phyloP scores from a whole-genome alignment of 352 stramenopile species.

The Phytophthora litchii region DNA sequence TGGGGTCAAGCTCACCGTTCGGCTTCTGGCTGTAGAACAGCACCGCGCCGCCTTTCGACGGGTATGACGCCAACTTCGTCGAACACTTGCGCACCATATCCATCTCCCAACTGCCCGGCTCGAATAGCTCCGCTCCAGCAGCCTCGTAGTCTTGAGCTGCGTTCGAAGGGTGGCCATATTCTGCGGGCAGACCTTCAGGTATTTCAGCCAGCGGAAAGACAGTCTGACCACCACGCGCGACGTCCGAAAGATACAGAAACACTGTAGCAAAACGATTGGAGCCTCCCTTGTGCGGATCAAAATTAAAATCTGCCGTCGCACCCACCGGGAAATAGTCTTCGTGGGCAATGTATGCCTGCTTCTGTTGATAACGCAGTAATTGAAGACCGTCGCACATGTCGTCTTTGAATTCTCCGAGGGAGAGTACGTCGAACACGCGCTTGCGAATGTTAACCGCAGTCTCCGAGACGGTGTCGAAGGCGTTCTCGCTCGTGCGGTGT shows the following conservation, averaged over 20 bases:
- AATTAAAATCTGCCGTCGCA: conserved; percentile 69
- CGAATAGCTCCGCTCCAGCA: conserved; percentile 61
- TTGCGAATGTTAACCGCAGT: conserved; percentile 76
- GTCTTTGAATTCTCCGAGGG: conserved; percentile 90
- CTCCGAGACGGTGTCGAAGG: conserved; percentile 86
- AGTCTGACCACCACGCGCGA: conserved; percentile 79
- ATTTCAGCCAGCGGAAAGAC: conserved; percentile 82
- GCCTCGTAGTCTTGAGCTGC: conserved; percentile 46
- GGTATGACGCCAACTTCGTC: conserved; percentile 79
- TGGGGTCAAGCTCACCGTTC: conserved; percentile 91
- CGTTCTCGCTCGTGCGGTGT: conserved; percentile 87
- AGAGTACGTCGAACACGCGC: conserved; percentile 91
- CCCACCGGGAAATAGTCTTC: conserved; percentile 91
- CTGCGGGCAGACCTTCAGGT: conserved; percentile 62
- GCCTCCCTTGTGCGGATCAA: conserved; percentile 71
- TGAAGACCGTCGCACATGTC: conserved; percentile 95
- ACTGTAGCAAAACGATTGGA: conserved; percentile 88
- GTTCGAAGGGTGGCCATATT: conserved; percentile 60
- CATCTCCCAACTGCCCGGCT: conserved; percentile 66
- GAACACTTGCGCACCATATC: conserved; percentile 83
- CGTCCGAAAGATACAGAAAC: conserved; percentile 86
- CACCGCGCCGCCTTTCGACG: conserved; percentile 91
- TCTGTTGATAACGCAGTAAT: conserved; percentile 95
- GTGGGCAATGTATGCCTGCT: conserved; percentile 94
- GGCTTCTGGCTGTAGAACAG: conserved; percentile 98